Percentiles rank a stretch among this genome's conserved stretches.
phyloP scores from a whole-genome alignment of 2,329 filamentous ascomycete species.

The Xylaria multiplex region DNA sequence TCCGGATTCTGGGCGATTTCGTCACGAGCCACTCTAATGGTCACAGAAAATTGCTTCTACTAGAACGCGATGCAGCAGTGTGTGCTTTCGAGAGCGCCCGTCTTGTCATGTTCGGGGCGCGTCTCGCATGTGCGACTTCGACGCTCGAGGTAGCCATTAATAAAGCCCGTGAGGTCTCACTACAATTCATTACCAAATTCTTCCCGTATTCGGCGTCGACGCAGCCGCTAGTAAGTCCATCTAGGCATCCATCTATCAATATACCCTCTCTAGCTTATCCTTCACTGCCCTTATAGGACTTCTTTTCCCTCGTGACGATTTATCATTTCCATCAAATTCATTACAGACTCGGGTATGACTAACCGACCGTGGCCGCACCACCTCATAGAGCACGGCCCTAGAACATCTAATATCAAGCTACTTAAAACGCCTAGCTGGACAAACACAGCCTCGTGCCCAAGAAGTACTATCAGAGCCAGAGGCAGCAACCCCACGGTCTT shows the following conservation, averaged over 20 bases:
- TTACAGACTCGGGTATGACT: too few relatives aligned
- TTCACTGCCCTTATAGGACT: not conserved
- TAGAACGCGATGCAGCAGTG: constrained; percentile 56
- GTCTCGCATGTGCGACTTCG: constrained; percentile 36
- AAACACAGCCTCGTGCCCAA: constrained; percentile 15
- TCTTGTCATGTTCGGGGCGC: constrained; percentile 50
- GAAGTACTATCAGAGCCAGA: constrained; percentile 42
- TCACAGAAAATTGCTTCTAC: constrained; percentile 37
- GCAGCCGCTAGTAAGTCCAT: constrained; percentile 41
- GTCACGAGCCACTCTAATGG: constrained; percentile 35
- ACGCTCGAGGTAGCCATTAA: constrained; percentile 42
- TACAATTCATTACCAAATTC: constrained; percentile 45
- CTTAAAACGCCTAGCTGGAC: constrained; percentile 42
- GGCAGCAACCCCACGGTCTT: constrained; percentile 32
- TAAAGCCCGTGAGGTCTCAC: constrained; percentile 43
- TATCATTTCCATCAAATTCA: too few relatives aligned
- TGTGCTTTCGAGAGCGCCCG: constrained; percentile 56
- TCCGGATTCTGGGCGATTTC: constrained; percentile 50
- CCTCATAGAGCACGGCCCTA: constrained; percentile 43
- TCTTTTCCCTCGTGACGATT: not conserved
- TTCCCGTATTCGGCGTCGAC: constrained; percentile 47
- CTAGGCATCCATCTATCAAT: not conserved
- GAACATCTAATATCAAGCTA: constrained; percentile 46
- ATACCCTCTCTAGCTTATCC: too few relatives aligned
- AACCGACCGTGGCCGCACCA: not conserved